Percentiles rank a stretch among this genome's conserved stretches.
Evolutionary conservation across 495 filamentous ascomycete species (phyloP).

Genomic region (Cercophora samala): DNA sequence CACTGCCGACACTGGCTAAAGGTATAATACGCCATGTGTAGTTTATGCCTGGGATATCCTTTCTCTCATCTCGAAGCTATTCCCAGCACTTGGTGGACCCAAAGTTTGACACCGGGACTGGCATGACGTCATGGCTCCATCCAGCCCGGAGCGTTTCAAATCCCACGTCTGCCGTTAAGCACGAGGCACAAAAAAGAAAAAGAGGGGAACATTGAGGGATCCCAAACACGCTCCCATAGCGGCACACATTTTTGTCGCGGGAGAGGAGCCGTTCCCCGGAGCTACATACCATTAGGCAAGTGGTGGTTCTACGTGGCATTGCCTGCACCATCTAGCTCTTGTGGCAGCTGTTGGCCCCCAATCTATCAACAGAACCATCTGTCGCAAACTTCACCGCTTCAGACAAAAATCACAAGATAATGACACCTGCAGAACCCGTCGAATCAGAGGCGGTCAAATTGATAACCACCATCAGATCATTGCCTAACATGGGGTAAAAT

Average conservation of each 20-base stretch:
- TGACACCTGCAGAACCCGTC: not conserved
- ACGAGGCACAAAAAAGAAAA: not conserved
- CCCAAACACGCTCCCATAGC: too few species aligned
- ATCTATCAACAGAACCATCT: not conserved
- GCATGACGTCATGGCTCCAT: slow-evolving; percentile 2
- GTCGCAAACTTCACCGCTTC: not conserved
- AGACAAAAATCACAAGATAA: not conserved
- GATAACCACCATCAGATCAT: slow-evolving; percentile 6
- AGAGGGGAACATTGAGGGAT: not conserved
- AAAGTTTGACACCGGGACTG: not conserved
- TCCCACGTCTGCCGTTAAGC: not conserved
- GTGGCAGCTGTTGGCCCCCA: not conserved
- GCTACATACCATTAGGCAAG: too few species aligned
- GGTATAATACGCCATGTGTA: not conserved
- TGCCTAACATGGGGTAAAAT: not conserved
- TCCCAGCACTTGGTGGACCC: not conserved
- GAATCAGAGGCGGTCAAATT: not conserved
- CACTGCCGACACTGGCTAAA: not conserved
- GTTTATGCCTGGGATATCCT: not conserved
- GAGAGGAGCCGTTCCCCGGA: not conserved
- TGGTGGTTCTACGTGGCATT: slow-evolving; percentile 2
- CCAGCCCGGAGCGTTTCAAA: not conserved
- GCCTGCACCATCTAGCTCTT: not conserved
- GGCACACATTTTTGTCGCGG: too few species aligned
- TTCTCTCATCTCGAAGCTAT: not conserved